Evolutionary conservation across 225 moss, liverwort and hornwort species (phyloP), one percentile per base, ranked within the genome.

Genomic region (Bryoerythrophyllum caledonicum): DNA sequence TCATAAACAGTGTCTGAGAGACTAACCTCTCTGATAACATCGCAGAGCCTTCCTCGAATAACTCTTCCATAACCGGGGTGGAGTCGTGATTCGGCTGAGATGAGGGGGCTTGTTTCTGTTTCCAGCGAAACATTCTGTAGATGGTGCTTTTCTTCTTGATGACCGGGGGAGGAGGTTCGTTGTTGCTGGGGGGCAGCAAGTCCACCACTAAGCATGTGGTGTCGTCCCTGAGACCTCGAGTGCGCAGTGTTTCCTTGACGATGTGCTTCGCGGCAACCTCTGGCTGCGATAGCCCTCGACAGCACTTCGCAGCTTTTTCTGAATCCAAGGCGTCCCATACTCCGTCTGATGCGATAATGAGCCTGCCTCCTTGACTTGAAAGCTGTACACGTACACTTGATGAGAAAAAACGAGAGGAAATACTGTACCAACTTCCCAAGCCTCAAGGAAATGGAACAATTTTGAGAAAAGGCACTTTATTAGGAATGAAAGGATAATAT

Each of bases 141-240:
- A 87, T 75, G 19, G 82, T 78, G 65, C 84, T 87, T 61, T 77
- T 90, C 63, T 86, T 85, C 74, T 86, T 85, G 35, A 83, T 66
- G 38, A 84, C 84, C 68, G 70, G 76, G 27, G 82, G 38, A 34
- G 78, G 62, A 27, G 62, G 62, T 60, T 74, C 72, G 14, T 44
- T 44, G 38, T 71, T 65, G 24, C 78, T 82, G 23, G 90, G 84
- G 35, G 94, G 87, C 23, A 90, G 58, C 60, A 95, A 80, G 73
- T 95, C 94, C 26, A 95, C 94, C 56, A 95, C 90, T 48, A 95
- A 65, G 72, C 94, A 95, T 20, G 94, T 95, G 26, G 92, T 95
- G 60, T 95, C 94, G 65, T 95, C 94, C 76, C 91, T 74, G 35
- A 92, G 82, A 30, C 94, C 94, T 76, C 92, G 82, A 72, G 71